A percentile compares a stretch with the other conserved stretches of the same genome.
phyloP scores from a whole-genome alignment of 257 asterid species.

The Fraxinus pennsylvanica region DNA sequence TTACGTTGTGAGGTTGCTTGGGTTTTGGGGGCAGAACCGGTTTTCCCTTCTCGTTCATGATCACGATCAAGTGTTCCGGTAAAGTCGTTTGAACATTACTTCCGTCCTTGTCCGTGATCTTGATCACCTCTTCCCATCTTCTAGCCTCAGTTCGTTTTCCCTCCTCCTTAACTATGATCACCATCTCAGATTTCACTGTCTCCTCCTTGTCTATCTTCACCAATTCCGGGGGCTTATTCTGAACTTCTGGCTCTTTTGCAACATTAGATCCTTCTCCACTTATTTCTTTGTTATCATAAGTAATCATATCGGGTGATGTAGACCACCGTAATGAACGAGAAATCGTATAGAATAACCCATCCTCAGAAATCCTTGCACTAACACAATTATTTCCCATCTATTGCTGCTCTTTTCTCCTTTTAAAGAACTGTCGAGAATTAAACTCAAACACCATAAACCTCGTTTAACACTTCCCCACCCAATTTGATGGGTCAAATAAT shows the following conservation, averaged over 20 bases:
- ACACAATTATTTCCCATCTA: conserved; percentile 44
- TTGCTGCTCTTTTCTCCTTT: neutral
- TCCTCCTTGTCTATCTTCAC: conserved; percentile 32
- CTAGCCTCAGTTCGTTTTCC: conserved; percentile 10
- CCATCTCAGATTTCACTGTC: conserved; percentile 1
- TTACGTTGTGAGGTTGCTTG: conserved; percentile 4
- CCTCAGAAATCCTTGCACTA: conserved; percentile 24
- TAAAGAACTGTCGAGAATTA: too few species aligned
- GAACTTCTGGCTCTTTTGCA: conserved; percentile 30
- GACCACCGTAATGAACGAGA: conserved; percentile 26
- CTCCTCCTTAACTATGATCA: conserved; percentile 32
- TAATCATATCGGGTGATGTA: conserved; percentile 8
- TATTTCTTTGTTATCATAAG: conserved; percentile 13
- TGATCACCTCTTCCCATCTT: conserved; percentile 35
- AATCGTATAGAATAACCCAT: conserved; percentile 26
- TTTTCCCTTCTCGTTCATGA: conserved; percentile 1
- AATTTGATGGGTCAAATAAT: neutral
- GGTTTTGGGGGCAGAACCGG: neutral
- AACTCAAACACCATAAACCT: neutral
- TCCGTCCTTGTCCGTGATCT: neutral
- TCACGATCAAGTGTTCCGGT: neutral
- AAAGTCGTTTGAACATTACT: neutral
- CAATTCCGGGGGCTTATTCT: conserved; percentile 41
- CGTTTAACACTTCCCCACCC: conserved; percentile 1
- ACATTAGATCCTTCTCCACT: neutral